Evolutionary conservation across 805 yeast genomes (phyloP), one percentile per base, ranked within the genome.

Genomic region (Lachancea waltii): DNA sequence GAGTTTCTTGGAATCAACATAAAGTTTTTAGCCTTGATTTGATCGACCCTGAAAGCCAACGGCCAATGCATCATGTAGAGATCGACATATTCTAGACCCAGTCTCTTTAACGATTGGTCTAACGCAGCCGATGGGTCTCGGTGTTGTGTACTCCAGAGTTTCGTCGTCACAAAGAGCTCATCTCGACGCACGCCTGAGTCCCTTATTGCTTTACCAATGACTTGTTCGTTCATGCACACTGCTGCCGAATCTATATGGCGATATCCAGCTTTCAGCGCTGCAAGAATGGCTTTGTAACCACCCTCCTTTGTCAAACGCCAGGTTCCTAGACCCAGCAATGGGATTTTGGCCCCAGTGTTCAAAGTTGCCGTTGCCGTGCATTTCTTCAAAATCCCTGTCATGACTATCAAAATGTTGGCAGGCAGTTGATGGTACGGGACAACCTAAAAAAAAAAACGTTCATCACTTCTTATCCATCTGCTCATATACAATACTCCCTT

Each of bases 21-120:
- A 16, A 47, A 48, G 32, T 56, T 51, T 4, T 64, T 66, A 30
- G 63, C 65, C 36, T 56, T 58, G 31, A 54, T 63, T 17, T 60
- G 64, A 50, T 63, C 68, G 30, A 68, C 60, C 45, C 56, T 71
- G 42, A 73, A 58, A 9, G 81, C 65, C 29, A 73, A 72, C 5
- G 95, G 95, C 94, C 94, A 85, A 62, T 85, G 95, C 57, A 85
- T 71, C 54, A 85, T 69, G 56, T 79, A 78, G 42, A 85, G 64
- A 56, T 85, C 95, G 37, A 85, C 81, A 52, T 85, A 85, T 35
- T 81, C 90, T 48, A 83, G 53, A 0, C 78, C 79, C 44, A 85
- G 67, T 52, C 79, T 75, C 48, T 69, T 50, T 51, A 85, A 67
- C 5, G 89, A 79, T 35, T 62, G 64, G 8, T 75, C 70, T 28